Base-by-base conservation (phyloP, 2,329 filamentous ascomycete genomes). In the Arthrobotrys megalospora region DNA sequence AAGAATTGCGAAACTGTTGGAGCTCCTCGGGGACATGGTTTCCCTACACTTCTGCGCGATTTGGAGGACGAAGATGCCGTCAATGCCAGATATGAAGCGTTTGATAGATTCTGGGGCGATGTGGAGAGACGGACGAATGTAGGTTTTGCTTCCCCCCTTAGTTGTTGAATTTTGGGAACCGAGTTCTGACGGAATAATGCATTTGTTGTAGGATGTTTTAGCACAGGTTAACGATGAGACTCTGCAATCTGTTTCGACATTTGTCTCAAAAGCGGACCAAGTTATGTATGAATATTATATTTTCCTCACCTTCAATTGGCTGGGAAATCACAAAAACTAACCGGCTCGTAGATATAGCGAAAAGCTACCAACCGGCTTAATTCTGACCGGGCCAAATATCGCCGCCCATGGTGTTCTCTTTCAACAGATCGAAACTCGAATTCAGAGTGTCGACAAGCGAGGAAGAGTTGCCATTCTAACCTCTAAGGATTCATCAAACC, bases 311-410 rank as follows among this genome's bases (percentile, higher is more conserved):
- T 34, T 41, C 45, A 24, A 34, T 34, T 8, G 2, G 16, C 16
- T 21, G 10, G 10, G 62, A 53, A 64, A 64, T 3, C 60, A 21
- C 68, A 38, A 38, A 69, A 48, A 79, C 47, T 64, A 50, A 65
- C 58, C 80, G 1, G n/a, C n/a, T 48, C 10, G 21, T 41, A 79
- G 76, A 16, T 79, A 80, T 79, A 82, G 83, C 47, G 85, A 86
- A 58, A 89, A 88, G 82, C 88, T 93, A 45, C 90, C 91, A 0
- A 88, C 91, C 6, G 91, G 89, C 1, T 91, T 95, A 80, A 90
- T 95, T 80, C 88, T 93, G 75, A 92, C 92, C 7, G 93, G 93
- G 0, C 91, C 93, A 6, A 93, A 93, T 80, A 91, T 94, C 81
- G 90, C 92, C 41, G 91, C 91, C 1, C 91, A 94, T 83, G 89